A percentile compares a stretch with the other conserved stretches of the same genome.
These are phyloP conservation scores for Coelastrella sp. DNA, from an alignment of 139 green algal genomes.

Conservation along the genomic window DNA sequence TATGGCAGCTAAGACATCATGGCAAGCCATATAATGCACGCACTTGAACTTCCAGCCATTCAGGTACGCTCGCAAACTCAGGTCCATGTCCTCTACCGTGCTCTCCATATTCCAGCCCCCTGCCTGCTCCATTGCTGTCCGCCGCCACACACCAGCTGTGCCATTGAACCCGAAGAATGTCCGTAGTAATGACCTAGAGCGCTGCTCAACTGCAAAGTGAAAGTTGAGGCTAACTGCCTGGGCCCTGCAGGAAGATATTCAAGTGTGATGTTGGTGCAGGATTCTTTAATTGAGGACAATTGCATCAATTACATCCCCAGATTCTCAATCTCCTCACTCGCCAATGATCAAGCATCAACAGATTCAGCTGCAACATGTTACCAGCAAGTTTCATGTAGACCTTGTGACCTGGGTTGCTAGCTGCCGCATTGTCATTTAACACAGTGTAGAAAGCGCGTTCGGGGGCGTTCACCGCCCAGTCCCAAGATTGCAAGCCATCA, in stretches of 20 bases:
- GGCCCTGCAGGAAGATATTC: constrained; percentile 4
- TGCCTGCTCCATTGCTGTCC: constrained; percentile 81
- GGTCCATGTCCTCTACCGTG: constrained; percentile 64
- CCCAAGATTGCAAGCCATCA: too few species aligned
- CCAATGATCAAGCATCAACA: too few species aligned
- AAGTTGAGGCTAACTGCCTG: constrained; percentile 58
- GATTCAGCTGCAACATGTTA: too few species aligned
- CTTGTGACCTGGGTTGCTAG: too few species aligned
- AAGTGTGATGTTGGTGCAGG: too few species aligned
- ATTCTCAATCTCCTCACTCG: too few species aligned
- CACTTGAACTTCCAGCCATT: constrained; percentile 60
- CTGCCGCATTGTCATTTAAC: neutral
- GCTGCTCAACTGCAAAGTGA: constrained; percentile 76
- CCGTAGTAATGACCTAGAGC: constrained; percentile 61
- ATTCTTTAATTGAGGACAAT: too few species aligned
- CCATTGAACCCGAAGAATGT: constrained; percentile 79
- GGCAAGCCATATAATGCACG: neutral
- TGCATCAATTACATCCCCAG: too few species aligned
- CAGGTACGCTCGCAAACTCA: constrained; percentile 60
- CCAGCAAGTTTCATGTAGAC: too few species aligned
- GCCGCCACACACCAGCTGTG: constrained; percentile 68
- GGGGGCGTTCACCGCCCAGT: neutral
- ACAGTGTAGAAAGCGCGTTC: neutral
- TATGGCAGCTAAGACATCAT: neutral
- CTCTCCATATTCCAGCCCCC: constrained; percentile 91